A percentile compares a stretch with the other conserved stretches of the same genome.
These are phyloP conservation scores for Stereocaulon alpinum DNA, from an alignment of 495 filamentous ascomycete genomes.

Conservation along the genomic window DNA sequence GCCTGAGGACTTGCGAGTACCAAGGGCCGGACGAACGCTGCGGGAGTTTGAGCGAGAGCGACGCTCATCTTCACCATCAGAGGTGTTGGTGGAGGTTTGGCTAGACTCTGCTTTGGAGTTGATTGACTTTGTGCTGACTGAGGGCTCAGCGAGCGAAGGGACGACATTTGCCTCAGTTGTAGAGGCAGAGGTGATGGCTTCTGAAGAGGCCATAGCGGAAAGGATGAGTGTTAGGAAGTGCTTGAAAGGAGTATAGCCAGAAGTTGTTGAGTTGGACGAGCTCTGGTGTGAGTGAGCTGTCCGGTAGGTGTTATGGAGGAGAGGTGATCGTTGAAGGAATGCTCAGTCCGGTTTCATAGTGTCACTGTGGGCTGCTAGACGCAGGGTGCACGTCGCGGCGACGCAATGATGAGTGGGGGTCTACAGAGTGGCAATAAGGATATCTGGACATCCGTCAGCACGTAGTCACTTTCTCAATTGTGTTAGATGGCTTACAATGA, in stretches of 20 bases:
- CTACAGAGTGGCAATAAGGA: not conserved
- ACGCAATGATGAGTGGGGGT: not conserved
- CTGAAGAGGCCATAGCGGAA: constrained; percentile 3
- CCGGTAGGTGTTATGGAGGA: not conserved
- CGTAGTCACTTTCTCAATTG: not conserved
- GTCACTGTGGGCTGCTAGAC: not conserved
- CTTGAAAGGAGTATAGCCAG: not conserved
- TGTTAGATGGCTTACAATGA: not conserved
- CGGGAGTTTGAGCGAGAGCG: constrained; percentile 20
- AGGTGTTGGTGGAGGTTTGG: constrained; percentile 6
- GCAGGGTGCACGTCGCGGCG: not conserved
- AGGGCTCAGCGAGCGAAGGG: not conserved
- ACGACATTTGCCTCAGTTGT: not conserved
- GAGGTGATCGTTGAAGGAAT: not conserved
- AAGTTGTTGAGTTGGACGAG: not conserved
- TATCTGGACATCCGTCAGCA: not conserved
- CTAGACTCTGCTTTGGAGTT: constrained; percentile 7
- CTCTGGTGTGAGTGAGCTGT: not conserved
- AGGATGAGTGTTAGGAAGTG: not conserved
- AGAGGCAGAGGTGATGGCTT: not conserved
- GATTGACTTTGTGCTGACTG: not conserved
- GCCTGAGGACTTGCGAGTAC: constrained; percentile 62
- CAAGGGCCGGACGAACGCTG: constrained; percentile 41
- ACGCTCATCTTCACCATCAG: constrained; percentile 7
- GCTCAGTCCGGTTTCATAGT: not conserved